These are phyloP conservation scores for Stachybotrys elegans DNA, from an alignment of 2,329 filamentous ascomycete species.

Conservation along the genomic window DNA sequence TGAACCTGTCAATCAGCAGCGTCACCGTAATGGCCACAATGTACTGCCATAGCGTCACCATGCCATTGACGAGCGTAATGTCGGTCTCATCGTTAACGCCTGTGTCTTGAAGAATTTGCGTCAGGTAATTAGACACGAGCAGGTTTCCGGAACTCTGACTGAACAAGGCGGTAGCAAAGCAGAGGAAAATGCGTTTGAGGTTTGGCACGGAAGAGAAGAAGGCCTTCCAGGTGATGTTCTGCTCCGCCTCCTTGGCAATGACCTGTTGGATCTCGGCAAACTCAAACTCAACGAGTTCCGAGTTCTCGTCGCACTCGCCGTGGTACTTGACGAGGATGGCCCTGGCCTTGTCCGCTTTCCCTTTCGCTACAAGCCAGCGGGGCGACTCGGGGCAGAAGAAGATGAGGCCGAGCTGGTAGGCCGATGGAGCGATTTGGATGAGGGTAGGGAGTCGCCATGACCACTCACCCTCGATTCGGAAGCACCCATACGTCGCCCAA, in stretches of 20 bases:
- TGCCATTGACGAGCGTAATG: slow-evolving; percentile 35
- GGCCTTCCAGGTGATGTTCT: slow-evolving; percentile 36
- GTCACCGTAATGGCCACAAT: slow-evolving; percentile 33
- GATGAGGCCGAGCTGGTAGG: slow-evolving; percentile 36
- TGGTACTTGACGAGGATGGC: slow-evolving; percentile 48
- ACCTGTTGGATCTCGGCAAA: slow-evolving; percentile 44
- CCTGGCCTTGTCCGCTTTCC: slow-evolving; percentile 43
- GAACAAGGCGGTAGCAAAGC: slow-evolving; percentile 33
- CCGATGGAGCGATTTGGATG: slow-evolving; percentile 41
- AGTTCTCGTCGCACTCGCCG: slow-evolving; percentile 38
- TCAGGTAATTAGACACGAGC: slow-evolving; percentile 36
- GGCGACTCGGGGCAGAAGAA: slow-evolving; percentile 55
- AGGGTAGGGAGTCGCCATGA: slow-evolving; percentile 36
- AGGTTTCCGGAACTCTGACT: slow-evolving; percentile 35
- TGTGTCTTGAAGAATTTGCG: slow-evolving; percentile 31
- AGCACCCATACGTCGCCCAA: slow-evolving; percentile 27
- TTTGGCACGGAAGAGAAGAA: slow-evolving; percentile 34
- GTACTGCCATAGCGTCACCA: slow-evolving; percentile 37
- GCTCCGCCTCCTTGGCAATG: slow-evolving; percentile 36
- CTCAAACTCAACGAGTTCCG: slow-evolving; percentile 41
- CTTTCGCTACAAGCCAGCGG: slow-evolving; percentile 51
- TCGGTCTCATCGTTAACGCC: slow-evolving; percentile 30
- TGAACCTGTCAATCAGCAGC: slow-evolving; percentile 28
- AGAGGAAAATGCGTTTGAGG: slow-evolving; percentile 33
- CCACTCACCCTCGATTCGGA: slow-evolving; percentile 12